Base-by-base conservation (phyloP, 1,139 yeast genomes). In the Hansenula lynferdii region DNA sequence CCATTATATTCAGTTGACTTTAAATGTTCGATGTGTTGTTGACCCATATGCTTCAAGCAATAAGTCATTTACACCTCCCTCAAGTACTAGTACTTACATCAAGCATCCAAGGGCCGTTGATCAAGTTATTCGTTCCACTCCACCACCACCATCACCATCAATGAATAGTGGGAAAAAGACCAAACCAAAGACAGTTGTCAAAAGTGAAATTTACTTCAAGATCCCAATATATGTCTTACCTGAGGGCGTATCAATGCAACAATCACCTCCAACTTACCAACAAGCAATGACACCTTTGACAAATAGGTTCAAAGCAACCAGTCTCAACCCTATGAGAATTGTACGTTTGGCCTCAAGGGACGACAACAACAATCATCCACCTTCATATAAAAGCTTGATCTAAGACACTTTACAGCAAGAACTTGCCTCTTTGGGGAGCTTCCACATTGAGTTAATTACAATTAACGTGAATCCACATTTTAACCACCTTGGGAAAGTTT, bases 181-280 rank as follows among this genome's bases (percentile, higher is more conserved):
- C 12, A 11, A 14, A 20, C 6, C 27, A n/a, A 17, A 9, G 6
- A 25, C 18, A 5, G 8, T 15, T 16, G 15, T 27, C 17, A 21
- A 27, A 12, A 20, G 26, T 12, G 17, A 20, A 3, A 6, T 27
- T 8, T 20, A 10, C 25, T 18, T 45, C 21, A 43, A 33, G 22
- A 37, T 41, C 1, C 43, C 39, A 12, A 34, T 45, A 5, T 21
- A 40, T 16, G 8, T 45, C 2, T 31, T 45, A 27, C 28, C 34
- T 7, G 32, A 35, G 11, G 11, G 28, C n/a, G 41, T 32, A 10
- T 34, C 32, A 3, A 20, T 16, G 2, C 37, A 37, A 27, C 27
- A 35, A 6, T 10, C 34, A 14, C 43, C 46, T 9, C 48, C 48
- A 19, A 36, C 42, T 1, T 44, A 44, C 18, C 28, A 22, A 6